Conservation (phyloP, 1,284 basidiomycete genomes). For the Hymenochaete sp. region DNA sequence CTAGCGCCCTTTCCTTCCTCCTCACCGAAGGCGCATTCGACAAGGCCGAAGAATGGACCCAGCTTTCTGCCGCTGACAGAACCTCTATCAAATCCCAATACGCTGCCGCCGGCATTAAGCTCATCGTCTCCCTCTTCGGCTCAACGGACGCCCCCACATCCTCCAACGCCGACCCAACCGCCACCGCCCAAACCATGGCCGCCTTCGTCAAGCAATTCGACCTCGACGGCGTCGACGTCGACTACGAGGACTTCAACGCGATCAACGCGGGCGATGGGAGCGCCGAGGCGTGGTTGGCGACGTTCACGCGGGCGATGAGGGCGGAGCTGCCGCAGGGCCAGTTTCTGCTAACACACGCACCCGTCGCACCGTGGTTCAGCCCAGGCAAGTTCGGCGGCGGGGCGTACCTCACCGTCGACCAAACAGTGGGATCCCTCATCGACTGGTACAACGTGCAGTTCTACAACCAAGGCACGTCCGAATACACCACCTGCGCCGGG, state of each 20-base stretch:
- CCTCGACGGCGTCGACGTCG: conserved; percentile 49
- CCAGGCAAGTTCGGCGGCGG: conserved; percentile 43
- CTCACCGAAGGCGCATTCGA: conserved; percentile 43
- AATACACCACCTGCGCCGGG: conserved; percentile 48
- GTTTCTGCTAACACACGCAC: conserved; percentile 33
- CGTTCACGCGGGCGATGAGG: conserved; percentile 35
- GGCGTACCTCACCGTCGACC: conserved; percentile 50
- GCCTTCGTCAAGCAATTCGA: conserved; percentile 40
- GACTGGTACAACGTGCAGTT: conserved; percentile 43
- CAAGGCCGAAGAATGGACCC: conserved; percentile 37
- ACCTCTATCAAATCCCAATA: conserved; percentile 40
- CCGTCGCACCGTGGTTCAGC: conserved; percentile 34
- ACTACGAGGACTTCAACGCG: conserved; percentile 46
- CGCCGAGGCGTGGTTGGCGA: conserved; percentile 36
- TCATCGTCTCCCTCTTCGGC: conserved; percentile 52
- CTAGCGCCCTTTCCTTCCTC: conserved; percentile 42
- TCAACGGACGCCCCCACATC: conserved; percentile 44
- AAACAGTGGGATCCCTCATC: conserved; percentile 46
- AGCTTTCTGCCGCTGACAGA: conserved; percentile 35
- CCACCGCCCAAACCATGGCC: conserved; percentile 39
- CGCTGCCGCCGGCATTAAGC: conserved; percentile 44
- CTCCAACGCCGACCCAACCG: conserved; percentile 31
- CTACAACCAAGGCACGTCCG: conserved; percentile 53
- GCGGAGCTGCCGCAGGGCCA: conserved; percentile 27
- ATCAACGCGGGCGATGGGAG: conserved; percentile 33